Evolutionary conservation across 257 asterid species (phyloP).

Genomic region (Jasminum sambac): DNA sequence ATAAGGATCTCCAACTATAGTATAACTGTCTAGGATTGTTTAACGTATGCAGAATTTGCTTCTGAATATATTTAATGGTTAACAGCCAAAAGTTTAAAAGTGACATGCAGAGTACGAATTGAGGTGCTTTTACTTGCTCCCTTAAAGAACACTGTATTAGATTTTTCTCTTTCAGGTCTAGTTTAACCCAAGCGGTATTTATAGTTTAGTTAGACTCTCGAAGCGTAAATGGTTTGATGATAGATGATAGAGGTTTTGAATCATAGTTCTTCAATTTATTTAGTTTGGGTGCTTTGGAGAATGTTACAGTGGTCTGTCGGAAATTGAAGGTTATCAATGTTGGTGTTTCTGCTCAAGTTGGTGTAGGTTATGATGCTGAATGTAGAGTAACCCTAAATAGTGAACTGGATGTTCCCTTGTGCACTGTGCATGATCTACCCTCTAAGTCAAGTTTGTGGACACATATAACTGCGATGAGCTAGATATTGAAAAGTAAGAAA

Average conservation of each 20-base stretch:
- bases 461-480: not conserved
- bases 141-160: not conserved
- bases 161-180: not conserved
- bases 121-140: not conserved
- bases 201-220: not conserved
- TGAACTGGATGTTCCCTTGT: not conserved
- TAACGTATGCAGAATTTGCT: not conserved
- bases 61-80: not conserved
- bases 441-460: not conserved
- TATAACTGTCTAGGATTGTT: not conserved
- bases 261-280: not conserved
- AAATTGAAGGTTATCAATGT: not conserved
- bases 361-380: not conserved
- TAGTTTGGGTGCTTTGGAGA: not conserved
- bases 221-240: not conserved
- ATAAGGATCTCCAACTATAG: not conserved
- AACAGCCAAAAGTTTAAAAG: not conserved
- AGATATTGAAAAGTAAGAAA: not conserved
- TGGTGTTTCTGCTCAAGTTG: not conserved
- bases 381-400: not conserved
- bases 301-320: not conserved
- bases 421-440: not conserved
- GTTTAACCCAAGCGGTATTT: not conserved
- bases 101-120: not conserved
- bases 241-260: not conserved